Evolutionary conservation across 441 rosid genomes (phyloP).

Genomic region (Jatropha podagrica): DNA sequence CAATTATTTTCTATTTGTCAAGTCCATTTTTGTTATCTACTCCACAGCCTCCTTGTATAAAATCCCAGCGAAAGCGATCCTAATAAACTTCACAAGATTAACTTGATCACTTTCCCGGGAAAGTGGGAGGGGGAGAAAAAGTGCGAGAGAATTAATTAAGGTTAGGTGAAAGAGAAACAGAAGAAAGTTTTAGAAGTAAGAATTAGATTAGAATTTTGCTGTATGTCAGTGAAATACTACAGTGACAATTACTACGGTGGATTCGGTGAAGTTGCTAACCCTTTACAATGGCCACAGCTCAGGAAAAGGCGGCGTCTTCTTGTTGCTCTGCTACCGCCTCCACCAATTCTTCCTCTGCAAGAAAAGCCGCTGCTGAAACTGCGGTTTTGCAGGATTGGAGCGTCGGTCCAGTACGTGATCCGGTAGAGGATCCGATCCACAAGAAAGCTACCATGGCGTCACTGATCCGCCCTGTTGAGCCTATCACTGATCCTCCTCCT

Average conservation of each 20-base stretch:
- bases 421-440: constrained; percentile 30
- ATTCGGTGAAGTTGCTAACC: constrained; percentile 57
- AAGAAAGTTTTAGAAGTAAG: neutral
- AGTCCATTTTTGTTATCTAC: too few relatives aligned
- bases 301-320: constrained; percentile 60
- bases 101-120: neutral
- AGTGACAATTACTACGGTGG: constrained; percentile 45
- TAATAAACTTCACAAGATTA: too few relatives aligned
- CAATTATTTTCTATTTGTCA: neutral
- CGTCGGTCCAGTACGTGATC: constrained; percentile 23
- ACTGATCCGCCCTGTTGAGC: constrained; percentile 48
- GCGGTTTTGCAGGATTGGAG: constrained; percentile 35
- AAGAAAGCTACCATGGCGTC: constrained; percentile 35
- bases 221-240: constrained; percentile 58
- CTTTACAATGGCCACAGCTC: constrained; percentile 77
- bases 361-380: constrained; percentile 15
- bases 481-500: constrained; percentile 38
- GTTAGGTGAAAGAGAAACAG: constrained; percentile 11
- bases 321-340: constrained; percentile 27
- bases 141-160: constrained; percentile 6
- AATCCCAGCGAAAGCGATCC: neutral
- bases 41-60: neutral
- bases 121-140: neutral
- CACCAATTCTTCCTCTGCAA: constrained; percentile 11
- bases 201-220: constrained; percentile 25